A percentile compares a stretch with the other conserved stretches of the same genome.
Evolutionary conservation across 73 alveolate genomes (phyloP).

Genomic region (Paramecium octaurelia): DNA sequence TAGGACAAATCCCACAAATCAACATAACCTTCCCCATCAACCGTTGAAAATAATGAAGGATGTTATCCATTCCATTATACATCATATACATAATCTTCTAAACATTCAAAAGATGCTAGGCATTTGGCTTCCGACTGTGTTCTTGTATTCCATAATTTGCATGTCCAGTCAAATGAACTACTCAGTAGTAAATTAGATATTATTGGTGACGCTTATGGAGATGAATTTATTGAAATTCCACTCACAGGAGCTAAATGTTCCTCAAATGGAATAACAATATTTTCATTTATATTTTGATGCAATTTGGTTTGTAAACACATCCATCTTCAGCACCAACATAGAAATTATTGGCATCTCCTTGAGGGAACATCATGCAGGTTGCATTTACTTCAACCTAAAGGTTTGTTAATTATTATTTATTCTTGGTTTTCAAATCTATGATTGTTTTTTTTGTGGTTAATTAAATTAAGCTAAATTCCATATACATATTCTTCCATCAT

Average conservation of each 20-base stretch:
- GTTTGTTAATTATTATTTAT: conserved; percentile 2
- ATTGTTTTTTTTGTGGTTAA: conserved; percentile 82
- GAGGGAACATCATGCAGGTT: conserved; percentile 77
- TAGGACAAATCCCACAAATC: conserved; percentile 91
- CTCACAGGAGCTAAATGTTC: conserved; percentile 85
- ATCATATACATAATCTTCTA: conserved; percentile 89
- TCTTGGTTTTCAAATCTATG: conserved; percentile 68
- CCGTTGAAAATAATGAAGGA: conserved; percentile 86
- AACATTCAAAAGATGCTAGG: conserved; percentile 74
- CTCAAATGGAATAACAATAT: conserved; percentile 58
- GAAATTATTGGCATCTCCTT: conserved; percentile 81
- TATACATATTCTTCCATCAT: conserved; percentile 87
- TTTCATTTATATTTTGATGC: conserved; percentile 66
- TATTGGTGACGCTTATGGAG: conserved; percentile 74
- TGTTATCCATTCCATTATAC: conserved; percentile 92
- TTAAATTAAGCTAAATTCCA: conserved; percentile 88
- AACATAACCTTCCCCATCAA: conserved; percentile 91
- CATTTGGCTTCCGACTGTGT: conserved; percentile 64
- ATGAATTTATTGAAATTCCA: conserved; percentile 68
- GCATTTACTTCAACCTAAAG: conserved; percentile 63
- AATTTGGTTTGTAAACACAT: conserved; percentile 73
- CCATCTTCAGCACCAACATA: conserved; percentile 91
- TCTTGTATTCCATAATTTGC: conserved; percentile 88
- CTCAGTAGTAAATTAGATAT: conserved; percentile 65
- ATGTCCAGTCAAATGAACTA: conserved; percentile 93